phyloP scores from a whole-genome alignment of 768 basidiomycete genomes.

The Antrodiella citrinella region DNA sequence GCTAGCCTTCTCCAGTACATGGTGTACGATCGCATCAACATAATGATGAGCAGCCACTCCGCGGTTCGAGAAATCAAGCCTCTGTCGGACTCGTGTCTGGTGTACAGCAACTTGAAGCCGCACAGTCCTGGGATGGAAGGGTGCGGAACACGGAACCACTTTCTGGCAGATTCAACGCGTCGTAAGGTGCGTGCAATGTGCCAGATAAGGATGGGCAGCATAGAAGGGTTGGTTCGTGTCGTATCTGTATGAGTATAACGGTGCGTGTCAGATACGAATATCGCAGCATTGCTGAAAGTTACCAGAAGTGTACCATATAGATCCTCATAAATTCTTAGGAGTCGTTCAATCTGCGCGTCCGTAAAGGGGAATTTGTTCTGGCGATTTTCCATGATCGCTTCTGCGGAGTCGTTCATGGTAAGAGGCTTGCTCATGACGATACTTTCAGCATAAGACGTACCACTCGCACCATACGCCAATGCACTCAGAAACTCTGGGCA shows the following conservation, averaged over 20 bases:
- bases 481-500: neutral
- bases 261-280: neutral
- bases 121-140: neutral
- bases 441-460: too few relatives aligned
- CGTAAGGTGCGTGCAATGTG: neutral
- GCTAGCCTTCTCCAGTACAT: neutral
- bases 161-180: neutral
- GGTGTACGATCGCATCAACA: neutral
- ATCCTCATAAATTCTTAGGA: neutral
- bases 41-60: neutral
- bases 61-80: neutral
- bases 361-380: neutral
- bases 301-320: too few relatives aligned
- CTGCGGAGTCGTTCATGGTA: too few relatives aligned
- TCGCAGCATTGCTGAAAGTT: too few relatives aligned
- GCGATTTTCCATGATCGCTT: too few relatives aligned
- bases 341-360: neutral
- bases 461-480: neutral
- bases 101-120: neutral
- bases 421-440: too few relatives aligned
- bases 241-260: neutral
- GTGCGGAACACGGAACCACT: neutral
- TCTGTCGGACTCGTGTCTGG: neutral
- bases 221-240: neutral
- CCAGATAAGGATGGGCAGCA: neutral